These are phyloP conservation scores for Boeremia lycopersici DNA, from an alignment of 2,329 filamentous ascomycete species.

Conservation along the genomic window DNA sequence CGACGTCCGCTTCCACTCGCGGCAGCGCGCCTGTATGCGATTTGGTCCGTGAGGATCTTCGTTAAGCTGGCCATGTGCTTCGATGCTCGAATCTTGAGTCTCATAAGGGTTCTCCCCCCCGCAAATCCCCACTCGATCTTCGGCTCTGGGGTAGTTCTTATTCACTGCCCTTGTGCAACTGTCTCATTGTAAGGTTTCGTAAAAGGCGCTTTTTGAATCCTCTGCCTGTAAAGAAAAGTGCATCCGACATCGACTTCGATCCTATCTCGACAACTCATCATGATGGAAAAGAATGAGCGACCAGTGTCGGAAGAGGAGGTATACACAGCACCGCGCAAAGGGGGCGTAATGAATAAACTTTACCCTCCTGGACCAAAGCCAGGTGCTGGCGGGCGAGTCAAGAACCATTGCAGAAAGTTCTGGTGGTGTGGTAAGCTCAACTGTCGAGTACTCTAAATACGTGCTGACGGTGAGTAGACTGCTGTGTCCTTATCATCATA, in stretches of 20 bases:
- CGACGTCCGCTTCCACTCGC: conserved; percentile 24
- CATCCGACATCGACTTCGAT: neutral
- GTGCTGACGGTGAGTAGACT: conserved; percentile 29
- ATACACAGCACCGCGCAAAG: conserved; percentile 25
- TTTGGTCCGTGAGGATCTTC: conserved; percentile 22
- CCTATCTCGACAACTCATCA: conserved; percentile 1
- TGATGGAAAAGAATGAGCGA: conserved; percentile 32
- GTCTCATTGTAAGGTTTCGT: neutral
- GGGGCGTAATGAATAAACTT: conserved; percentile 41
- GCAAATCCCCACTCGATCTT: conserved; percentile 25
- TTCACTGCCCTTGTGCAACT: conserved; percentile 8
- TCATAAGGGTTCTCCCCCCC: conserved; percentile 36
- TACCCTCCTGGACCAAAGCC: conserved; percentile 43
- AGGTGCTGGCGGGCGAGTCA: conserved; percentile 39
- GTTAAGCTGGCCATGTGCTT: conserved; percentile 36
- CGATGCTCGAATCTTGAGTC: conserved; percentile 17
- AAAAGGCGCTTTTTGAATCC: neutral
- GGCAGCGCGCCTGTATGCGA: conserved; percentile 25
- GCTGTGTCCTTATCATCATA: conserved; percentile 58
- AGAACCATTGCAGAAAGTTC: conserved; percentile 47
- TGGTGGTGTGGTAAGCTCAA: conserved; percentile 47
- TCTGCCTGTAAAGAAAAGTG: neutral
- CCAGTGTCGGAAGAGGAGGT: conserved; percentile 24
- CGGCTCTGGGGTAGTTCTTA: conserved; percentile 13
- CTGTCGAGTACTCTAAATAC: neutral